Conservation (phyloP, 352 stramenopile species). For the Labyrinthula sp. region DNA sequence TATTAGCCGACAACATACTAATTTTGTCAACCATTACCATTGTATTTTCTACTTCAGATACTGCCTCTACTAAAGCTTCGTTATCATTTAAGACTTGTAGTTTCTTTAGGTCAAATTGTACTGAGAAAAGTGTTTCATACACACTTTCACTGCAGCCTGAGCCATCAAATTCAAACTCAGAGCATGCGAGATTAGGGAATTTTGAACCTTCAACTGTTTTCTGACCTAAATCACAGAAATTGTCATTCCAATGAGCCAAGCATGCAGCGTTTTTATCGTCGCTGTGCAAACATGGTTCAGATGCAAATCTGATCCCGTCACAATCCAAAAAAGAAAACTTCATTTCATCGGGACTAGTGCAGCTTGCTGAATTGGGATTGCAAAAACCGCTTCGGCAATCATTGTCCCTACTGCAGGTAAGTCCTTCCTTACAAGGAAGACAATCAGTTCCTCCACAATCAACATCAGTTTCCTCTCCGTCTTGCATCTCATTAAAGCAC, state of each 20-base stretch:
- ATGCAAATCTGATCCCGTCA: conserved; percentile 9
- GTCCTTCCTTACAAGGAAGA: conserved; percentile 9
- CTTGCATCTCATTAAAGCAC: conserved; percentile 7
- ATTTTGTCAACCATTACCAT: too few species aligned
- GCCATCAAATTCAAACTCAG: too few species aligned
- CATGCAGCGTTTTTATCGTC: conserved; percentile 7
- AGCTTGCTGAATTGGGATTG: conserved; percentile 10
- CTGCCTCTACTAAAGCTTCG: too few species aligned
- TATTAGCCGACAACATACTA: too few species aligned
- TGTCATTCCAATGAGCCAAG: conserved; percentile 26
- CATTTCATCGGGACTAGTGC: background rate
- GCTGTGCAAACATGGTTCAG: conserved; percentile 1
- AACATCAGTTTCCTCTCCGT: conserved; percentile 19
- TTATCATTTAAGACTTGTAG: too few species aligned
- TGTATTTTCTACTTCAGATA: too few species aligned
- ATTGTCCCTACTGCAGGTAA: conserved; percentile 1
- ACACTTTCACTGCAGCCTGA: too few species aligned
- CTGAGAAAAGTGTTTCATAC: too few species aligned
- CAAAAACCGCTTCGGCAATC: conserved; percentile 18
- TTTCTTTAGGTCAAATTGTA: too few species aligned
- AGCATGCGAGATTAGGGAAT: too few species aligned
- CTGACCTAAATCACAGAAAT: conserved; percentile 31
- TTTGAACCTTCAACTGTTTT: too few species aligned
- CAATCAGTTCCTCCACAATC: conserved; percentile 27
- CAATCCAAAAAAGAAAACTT: conserved; percentile 25